phyloP scores from a whole-genome alignment of 2,329 filamentous ascomycete species.

The Neonectria coccinea region DNA sequence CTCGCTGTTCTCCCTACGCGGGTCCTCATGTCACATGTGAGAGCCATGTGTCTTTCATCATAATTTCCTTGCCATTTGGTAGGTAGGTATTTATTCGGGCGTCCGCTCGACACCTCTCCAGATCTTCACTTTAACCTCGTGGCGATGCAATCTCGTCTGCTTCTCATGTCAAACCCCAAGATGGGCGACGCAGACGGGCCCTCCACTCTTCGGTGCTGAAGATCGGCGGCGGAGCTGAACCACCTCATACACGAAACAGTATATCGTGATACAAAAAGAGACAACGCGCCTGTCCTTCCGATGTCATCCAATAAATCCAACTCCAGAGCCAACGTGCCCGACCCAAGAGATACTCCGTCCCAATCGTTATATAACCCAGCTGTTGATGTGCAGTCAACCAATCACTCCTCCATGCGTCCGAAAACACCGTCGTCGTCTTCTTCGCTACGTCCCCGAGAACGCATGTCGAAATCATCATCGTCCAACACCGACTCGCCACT shows the following conservation, averaged over 20 bases:
- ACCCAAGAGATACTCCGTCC: conserved; percentile 43
- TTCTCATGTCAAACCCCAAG: conserved; percentile 32
- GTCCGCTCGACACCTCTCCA: conserved; percentile 73
- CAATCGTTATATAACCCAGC: conserved; percentile 37
- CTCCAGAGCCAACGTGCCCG: conserved; percentile 48
- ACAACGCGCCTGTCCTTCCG: conserved; percentile 53
- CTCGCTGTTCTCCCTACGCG: not conserved
- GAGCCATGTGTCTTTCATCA: conserved; percentile 23
- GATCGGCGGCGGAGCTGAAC: conserved; percentile 72
- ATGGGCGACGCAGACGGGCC: conserved; percentile 50
- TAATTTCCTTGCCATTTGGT: conserved; percentile 48
- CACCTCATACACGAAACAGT: conserved; percentile 61
- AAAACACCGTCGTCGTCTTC: conserved; percentile 97
- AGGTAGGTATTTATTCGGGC: conserved; percentile 54
- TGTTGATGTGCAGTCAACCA: conserved; percentile 39
- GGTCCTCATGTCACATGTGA: conserved; percentile 11
- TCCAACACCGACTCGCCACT: conserved; percentile 72
- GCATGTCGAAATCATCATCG: conserved; percentile 74
- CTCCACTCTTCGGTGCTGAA: conserved; percentile 78
- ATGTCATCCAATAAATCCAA: conserved; percentile 51
- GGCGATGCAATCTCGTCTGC: conserved; percentile 60
- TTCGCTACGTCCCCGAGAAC: conserved; percentile 75
- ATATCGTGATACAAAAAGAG: conserved; percentile 63
- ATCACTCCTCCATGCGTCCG: conserved; percentile 92
- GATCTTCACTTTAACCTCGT: conserved; percentile 79